Conservation (phyloP, 768 basidiomycete species). For the Lactarius tabidus region DNA sequence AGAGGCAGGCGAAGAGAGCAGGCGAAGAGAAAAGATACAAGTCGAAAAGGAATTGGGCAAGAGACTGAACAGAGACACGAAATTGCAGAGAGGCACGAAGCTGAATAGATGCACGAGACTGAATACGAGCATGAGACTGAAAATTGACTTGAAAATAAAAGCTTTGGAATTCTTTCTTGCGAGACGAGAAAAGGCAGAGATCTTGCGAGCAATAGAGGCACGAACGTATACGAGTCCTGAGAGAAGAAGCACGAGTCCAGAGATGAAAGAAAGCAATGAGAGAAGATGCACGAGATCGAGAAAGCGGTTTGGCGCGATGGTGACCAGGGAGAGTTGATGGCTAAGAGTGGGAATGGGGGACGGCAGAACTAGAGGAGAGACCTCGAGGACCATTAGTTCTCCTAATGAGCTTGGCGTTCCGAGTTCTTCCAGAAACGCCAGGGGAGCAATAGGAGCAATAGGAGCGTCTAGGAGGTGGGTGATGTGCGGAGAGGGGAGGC, state of each 20-base stretch:
- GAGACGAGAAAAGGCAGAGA: not conserved
- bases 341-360: not conserved
- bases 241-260: not conserved
- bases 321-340: conserved; percentile 12
- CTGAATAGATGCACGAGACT: not conserved
- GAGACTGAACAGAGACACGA: not conserved
- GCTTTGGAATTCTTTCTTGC: not conserved
- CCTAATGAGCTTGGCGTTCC: not conserved
- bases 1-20: not conserved
- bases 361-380: not conserved
- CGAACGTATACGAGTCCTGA: not conserved
- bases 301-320: not conserved
- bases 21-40: not conserved
- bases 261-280: not conserved
- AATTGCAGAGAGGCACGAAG: not conserved
- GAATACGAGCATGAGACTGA: too few species aligned
- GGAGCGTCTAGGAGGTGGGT: conserved; percentile 1
- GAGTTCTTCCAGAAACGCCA: not conserved
- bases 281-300: conserved; percentile 5
- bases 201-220: not conserved
- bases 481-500: not conserved
- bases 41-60: not conserved
- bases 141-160: not conserved
- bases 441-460: not conserved
- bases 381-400: not conserved